Evolutionary conservation across 768 basidiomycete genomes (phyloP), one percentile per base, ranked within the genome.

Genomic region (Chalciporus sphaerocephalus): DNA sequence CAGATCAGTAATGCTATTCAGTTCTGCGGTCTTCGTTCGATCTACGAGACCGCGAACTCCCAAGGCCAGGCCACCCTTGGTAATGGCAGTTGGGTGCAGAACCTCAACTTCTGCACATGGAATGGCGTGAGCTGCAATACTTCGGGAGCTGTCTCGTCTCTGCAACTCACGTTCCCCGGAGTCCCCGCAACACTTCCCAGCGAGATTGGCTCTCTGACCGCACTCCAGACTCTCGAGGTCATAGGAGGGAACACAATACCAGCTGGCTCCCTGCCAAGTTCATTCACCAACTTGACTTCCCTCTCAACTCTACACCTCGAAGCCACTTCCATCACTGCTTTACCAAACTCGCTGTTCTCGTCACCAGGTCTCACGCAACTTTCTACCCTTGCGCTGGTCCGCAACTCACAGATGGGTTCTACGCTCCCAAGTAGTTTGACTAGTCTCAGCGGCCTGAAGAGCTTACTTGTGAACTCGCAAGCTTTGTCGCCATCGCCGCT

Each of bases 61-160:
- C 56, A 61, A 41, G 72, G 70, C 1, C 74, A 74, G 54, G 53
- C 64, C 1, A 60, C 55, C 1, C 64, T 78, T 8, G 62, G 66
- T 38, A 69, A 68, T 17, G 68, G 66, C 2, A 69, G 69, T 6
- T 78, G 76, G 76, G 63, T 67, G 38, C 68, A 71, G 49, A 70
- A 76, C 40, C 52, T 68, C 30, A 61, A 66, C 39, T 74, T 73
- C 49, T 78, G 76, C 50, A 58, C 66, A 1, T 78, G 76, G 76
- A 60, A 50, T 6, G 77, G 77, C 3, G 69, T 78, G 4, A 55
- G 51, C 22, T 78, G 76, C 49, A 68, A 72, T 53, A 55, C 61
- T 5, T 59, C 62, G 18, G 75, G 74, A 4, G 53, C 59, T 22
- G 67, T 78, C 3, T 57, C 64, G 13, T 68, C 67, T 7, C 46